Evolutionary conservation across 2,329 filamentous ascomycete species (phyloP).

Genomic region (Coleophoma cylindrospora): DNA sequence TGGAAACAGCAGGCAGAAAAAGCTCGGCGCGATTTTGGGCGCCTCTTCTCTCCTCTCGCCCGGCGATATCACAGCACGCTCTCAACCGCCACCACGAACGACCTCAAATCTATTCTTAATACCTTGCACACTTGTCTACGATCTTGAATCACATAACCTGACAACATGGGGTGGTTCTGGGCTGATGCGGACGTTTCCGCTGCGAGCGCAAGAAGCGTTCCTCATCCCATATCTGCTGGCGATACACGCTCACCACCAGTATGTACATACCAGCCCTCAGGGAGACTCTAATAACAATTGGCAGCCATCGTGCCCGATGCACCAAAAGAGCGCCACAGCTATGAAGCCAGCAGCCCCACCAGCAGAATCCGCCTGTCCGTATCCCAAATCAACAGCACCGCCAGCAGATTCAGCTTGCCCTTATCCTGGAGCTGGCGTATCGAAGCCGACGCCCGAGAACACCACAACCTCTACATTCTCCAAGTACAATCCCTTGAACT

Average conservation of each 20-base stretch:
- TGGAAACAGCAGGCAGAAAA: conserved; percentile 5
- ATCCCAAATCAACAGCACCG: conserved; percentile 12
- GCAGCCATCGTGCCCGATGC: conserved; percentile 67
- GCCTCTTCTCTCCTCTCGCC: not conserved
- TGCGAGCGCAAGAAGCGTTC: conserved; percentile 15
- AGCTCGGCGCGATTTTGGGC: not conserved
- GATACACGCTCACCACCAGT: conserved; percentile 2
- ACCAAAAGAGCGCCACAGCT: conserved; percentile 36
- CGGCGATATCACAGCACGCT: not conserved
- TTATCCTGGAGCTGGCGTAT: conserved; percentile 22
- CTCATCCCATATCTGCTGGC: conserved; percentile 15
- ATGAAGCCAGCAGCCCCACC: conserved; percentile 22
- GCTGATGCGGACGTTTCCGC: conserved; percentile 40
- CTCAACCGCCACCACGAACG: not conserved
- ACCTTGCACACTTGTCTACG: not conserved
- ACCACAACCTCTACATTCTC: conserved; percentile 46
- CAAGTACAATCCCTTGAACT: conserved; percentile 80
- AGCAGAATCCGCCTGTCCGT: not conserved
- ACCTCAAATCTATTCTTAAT: not conserved
- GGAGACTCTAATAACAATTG: conserved; percentile 3
- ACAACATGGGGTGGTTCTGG: conserved; percentile 60
- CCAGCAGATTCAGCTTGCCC: conserved; percentile 26
- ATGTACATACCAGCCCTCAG: not conserved
- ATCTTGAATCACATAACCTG: too few relatives aligned
- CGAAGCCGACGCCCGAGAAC: conserved; percentile 7